Conservation (phyloP, 2,329 filamentous ascomycete genomes). For the Colletotrichum sidae region DNA sequence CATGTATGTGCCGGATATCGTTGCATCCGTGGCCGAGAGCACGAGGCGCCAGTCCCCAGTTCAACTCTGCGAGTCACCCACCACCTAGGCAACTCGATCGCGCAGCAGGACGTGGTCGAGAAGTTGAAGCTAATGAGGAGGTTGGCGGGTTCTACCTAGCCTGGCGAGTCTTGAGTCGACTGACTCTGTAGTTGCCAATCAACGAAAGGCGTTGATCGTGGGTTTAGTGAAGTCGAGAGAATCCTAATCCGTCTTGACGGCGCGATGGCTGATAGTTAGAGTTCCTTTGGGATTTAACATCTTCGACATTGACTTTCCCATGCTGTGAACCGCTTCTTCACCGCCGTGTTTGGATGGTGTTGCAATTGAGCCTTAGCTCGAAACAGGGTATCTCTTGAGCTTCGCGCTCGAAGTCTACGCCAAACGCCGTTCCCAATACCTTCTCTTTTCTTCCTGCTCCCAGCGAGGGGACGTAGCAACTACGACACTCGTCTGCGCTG, state of each 20-base stretch:
- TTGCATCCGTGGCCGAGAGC: constrained; percentile 71
- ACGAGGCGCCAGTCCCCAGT: constrained; percentile 77
- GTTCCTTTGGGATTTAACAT: too few species aligned
- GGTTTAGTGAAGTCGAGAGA: too few species aligned
- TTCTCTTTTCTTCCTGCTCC: not conserved
- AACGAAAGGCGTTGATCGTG: too few species aligned
- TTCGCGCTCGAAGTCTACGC: constrained; percentile 5
- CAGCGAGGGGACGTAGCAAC: too few species aligned
- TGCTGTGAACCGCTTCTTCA: too few species aligned
- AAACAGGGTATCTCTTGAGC: constrained; percentile 29
- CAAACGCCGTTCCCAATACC: constrained; percentile 13
- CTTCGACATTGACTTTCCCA: too few species aligned
- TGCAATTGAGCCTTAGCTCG: not conserved
- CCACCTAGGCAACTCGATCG: constrained; percentile 34
- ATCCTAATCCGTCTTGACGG: too few species aligned
- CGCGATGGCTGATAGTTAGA: too few species aligned
- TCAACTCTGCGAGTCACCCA: constrained; percentile 71
- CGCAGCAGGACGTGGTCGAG: constrained; percentile 30
- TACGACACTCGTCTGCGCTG: not conserved
- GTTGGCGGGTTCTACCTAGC: constrained; percentile 34
- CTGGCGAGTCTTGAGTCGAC: constrained; percentile 30
- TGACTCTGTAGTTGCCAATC: too few species aligned
- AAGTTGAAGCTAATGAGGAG: constrained; percentile 33
- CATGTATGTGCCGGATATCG: constrained; percentile 53
- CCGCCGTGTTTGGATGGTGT: not conserved